A percentile compares a stretch with the other conserved stretches of the same genome.
Evolutionary conservation across 2,329 filamentous ascomycete genomes (phyloP).

Genomic region (Aspergillus neoniger): DNA sequence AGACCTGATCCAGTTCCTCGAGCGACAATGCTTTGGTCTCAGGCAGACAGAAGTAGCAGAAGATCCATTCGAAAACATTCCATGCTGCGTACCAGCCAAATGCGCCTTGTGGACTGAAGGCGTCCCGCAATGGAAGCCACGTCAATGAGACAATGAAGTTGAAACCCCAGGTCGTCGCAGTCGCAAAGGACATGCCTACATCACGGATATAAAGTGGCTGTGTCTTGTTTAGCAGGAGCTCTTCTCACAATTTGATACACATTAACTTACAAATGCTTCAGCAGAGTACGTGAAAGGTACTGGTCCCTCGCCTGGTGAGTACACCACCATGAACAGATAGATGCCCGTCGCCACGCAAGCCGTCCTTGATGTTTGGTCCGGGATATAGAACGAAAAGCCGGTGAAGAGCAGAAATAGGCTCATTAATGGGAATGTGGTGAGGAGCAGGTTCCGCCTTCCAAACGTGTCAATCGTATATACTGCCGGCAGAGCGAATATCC

Average conservation of each 20-base stretch:
- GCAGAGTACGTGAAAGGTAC: conserved; percentile 69
- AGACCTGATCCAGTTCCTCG: conserved; percentile 56
- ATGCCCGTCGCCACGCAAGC: conserved; percentile 35
- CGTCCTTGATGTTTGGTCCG: neutral
- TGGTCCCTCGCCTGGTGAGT: conserved; percentile 62
- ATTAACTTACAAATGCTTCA: conserved; percentile 54
- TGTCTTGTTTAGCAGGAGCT: neutral
- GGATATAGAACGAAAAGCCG: neutral
- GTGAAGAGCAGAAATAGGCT: neutral
- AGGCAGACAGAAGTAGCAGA: conserved; percentile 35
- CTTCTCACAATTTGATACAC: neutral
- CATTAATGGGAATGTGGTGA: neutral
- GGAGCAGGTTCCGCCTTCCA: conserved; percentile 59
- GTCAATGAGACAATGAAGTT: conserved; percentile 57
- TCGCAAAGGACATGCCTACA: conserved; percentile 63
- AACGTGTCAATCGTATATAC: conserved; percentile 69
- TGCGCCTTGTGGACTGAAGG: conserved; percentile 54
- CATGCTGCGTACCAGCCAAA: conserved; percentile 54
- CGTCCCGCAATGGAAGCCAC: conserved; percentile 53
- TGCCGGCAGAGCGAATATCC: conserved; percentile 63
- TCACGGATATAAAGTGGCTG: conserved; percentile 61
- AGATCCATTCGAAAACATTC: conserved; percentile 48
- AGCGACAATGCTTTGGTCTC: conserved; percentile 41
- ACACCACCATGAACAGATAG: conserved; percentile 48
- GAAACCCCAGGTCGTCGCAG: conserved; percentile 64